Conservation (phyloP, 2,329 filamentous ascomycete genomes). For the Alternaria panax region DNA sequence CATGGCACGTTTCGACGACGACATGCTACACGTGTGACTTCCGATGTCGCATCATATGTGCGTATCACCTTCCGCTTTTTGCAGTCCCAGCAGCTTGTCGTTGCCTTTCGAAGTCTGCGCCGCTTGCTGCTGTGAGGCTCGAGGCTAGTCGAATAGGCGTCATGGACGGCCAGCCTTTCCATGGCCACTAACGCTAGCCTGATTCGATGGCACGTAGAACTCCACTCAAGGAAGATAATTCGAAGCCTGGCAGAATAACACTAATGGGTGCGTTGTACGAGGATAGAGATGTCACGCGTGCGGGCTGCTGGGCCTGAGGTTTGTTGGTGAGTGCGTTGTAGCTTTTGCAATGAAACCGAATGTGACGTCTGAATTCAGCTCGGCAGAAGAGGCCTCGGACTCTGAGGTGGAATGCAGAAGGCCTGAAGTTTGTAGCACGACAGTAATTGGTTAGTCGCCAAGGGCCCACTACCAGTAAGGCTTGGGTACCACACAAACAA, state of each 20-base stretch:
- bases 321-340: too few species aligned
- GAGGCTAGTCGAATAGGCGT: not conserved
- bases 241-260: not conserved
- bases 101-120: slow-evolving; percentile 33
- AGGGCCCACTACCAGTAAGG: not conserved
- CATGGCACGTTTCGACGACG: slow-evolving; percentile 25
- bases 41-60: slow-evolving; percentile 12
- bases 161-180: not conserved
- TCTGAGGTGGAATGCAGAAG: not conserved
- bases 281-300: too few species aligned
- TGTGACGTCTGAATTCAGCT: too few species aligned
- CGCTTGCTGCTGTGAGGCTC: slow-evolving; percentile 21
- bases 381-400: not conserved
- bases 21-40: slow-evolving; percentile 6
- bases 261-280: not conserved
- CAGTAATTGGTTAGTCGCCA: not conserved
- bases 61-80: slow-evolving; percentile 33
- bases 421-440: not conserved
- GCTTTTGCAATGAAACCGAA: too few species aligned
- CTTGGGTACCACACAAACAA: not conserved
- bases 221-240: not conserved
- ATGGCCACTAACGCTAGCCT: not conserved
- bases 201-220: not conserved
- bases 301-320: too few species aligned
- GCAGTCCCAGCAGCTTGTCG: slow-evolving; percentile 37